Conservation (phyloP, 345 rosid genomes). For the Eucalyptus sp. region DNA sequence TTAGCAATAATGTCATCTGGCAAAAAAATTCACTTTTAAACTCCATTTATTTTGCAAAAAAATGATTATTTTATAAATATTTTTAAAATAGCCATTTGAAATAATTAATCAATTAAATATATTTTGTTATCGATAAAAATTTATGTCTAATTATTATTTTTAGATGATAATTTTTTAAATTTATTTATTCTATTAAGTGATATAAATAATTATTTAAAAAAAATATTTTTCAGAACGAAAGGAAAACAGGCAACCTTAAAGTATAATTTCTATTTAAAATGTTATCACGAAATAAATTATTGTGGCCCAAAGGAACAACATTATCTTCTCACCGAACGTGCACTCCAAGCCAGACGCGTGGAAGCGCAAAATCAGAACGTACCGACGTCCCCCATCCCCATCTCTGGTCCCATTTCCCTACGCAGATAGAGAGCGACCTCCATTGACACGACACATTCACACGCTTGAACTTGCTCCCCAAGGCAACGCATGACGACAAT, state of each 20-base stretch:
- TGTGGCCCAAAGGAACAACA: neutral
- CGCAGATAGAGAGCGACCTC: neutral
- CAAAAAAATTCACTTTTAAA: no score
- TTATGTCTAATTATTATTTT: no score
- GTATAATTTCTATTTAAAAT: neutral
- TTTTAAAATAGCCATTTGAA: fast-evolving
- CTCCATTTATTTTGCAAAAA: fast-evolving
- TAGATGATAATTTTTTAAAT: neutral
- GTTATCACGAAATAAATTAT: neutral
- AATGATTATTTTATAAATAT: no score
- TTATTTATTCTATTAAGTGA: neutral
- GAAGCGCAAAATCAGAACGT: neutral
- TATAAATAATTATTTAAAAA: neutral
- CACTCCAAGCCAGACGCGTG: neutral
- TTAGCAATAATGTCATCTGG: neutral
- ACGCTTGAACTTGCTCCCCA: neutral
- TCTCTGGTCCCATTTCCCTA: no score
- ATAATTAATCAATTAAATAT: no score
- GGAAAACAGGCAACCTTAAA: neutral
- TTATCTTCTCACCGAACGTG: neutral
- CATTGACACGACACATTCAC: neutral
- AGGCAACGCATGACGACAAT: neutral
- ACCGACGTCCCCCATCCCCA: neutral
- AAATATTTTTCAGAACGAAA: neutral
- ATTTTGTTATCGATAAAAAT: no score